Evolutionary conservation across 1,284 basidiomycete genomes (phyloP), one percentile per base, ranked within the genome.

Genomic region (Peniophora sp.): DNA sequence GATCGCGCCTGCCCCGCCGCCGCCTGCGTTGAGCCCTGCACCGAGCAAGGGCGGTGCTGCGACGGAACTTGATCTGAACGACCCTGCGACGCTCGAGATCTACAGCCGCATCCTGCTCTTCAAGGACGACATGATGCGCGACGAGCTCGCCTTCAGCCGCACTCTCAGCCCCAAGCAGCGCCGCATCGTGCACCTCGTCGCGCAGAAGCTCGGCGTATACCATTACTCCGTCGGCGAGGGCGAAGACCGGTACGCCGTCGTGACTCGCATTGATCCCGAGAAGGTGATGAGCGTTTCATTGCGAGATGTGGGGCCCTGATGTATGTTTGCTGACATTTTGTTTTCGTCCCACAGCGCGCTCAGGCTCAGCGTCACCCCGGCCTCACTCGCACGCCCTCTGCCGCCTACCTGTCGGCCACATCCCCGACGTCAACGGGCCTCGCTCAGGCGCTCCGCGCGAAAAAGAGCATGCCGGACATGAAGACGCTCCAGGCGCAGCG

Each of bases 41-140:
- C 75, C 83, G 52, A 76, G 83, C 58, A 74, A 83, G 61, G 66
- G 76, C 50, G 70, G 73, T 39, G 64, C 57, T 52, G 70, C 80
- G 5, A 81, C 75, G 60, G 88, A 91, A 65, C 79, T 99, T 51
- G 96, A 99, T 68, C 76, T 99, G 60, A 98, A 99, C 63, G 96
- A 99, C 66, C 86, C 95, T 1, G 85, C 87, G 34, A 96, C 94
- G 9, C 76, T 99, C 57, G 94, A 98, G 66, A 97, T 99, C 60
- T 99, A 98, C 67, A 98, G 96, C 51, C 81, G 95, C 57, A 92
- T 98, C 51, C 73, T 98, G 45, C 78, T 98, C 41, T 99, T 99
- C 84, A 97, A 97, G 71, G 95, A 97, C 61, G 96, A 99, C 66
- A 85, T 81, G 56, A 95, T 99, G 91, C 83, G 97, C 32, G 96